Conservation (phyloP, 192 early-diverging fungal genomes). For the Entomortierella chlamydospora region DNA sequence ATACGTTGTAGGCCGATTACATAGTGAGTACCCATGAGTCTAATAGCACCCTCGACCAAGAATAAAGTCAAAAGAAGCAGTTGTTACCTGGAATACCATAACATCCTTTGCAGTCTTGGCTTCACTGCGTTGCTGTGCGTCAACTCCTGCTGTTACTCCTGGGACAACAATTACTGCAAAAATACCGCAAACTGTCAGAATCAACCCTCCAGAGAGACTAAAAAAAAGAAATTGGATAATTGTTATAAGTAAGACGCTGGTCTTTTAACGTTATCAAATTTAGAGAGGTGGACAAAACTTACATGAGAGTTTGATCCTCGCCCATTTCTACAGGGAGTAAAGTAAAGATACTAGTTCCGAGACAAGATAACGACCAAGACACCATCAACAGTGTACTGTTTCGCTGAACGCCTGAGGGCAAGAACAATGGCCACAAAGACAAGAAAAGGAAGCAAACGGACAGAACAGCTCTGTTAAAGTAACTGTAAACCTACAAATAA, state of each 20-base stretch:
- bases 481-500: constrained; percentile 86
- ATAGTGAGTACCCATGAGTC: not conserved
- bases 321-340: constrained; percentile 90
- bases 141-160: constrained; percentile 1
- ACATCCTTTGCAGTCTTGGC: constrained; percentile 28
- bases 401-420: constrained; percentile 61
- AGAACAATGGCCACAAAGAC: constrained; percentile 75
- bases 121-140: constrained; percentile 6
- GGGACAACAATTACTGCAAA: constrained; percentile 27
- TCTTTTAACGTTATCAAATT: not conserved
- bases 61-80: too few species aligned
- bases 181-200: constrained; percentile 46
- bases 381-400: constrained; percentile 62
- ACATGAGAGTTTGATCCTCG: constrained; percentile 78
- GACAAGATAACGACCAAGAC: constrained; percentile 75
- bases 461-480: constrained; percentile 81
- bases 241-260: not conserved
- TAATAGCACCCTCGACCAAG: too few species aligned
- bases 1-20: not conserved
- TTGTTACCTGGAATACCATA: constrained; percentile 42
- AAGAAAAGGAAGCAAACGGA: constrained; percentile 72
- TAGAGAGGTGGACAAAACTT: constrained; percentile 17
- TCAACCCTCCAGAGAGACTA: constrained; percentile 58
- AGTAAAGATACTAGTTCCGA: constrained; percentile 85
- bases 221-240: not conserved